Percentiles rank a stretch among this genome's conserved stretches.
These are phyloP conservation scores for Carex arenaria DNA, from an alignment of 202 grass and related monocot species.

Conservation along the genomic window DNA sequence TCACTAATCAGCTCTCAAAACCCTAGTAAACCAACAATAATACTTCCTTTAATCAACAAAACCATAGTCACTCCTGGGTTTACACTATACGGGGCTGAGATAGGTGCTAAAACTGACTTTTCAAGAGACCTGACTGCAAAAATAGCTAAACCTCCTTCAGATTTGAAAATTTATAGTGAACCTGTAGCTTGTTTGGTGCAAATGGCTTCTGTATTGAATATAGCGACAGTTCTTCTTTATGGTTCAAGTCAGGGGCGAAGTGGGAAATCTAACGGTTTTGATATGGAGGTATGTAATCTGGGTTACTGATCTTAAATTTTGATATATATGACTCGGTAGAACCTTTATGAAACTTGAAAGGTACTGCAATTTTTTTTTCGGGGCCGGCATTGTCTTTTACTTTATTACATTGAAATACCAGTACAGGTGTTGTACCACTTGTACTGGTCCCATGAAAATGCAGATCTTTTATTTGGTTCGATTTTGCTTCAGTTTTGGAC, in stretches of 20 bases:
- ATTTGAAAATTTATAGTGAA: constrained; percentile 59
- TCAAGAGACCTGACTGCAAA: constrained; percentile 37
- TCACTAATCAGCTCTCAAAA: constrained; percentile 49
- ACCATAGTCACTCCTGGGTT: constrained; percentile 21
- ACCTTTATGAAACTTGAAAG: not conserved
- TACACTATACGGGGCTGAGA: constrained; percentile 44
- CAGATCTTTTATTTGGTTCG: not conserved
- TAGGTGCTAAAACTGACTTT: constrained; percentile 58
- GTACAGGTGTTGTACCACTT: not conserved
- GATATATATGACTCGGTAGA: not conserved
- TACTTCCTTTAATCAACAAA: constrained; percentile 62
- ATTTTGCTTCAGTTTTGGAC: not conserved
- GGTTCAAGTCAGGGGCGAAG: constrained; percentile 36
- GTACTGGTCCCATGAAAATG: not conserved
- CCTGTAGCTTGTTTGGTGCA: constrained; percentile 69
- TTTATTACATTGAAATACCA: not conserved
- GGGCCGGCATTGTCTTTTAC: not conserved
- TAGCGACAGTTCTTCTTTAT: constrained; percentile 58
- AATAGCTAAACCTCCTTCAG: constrained; percentile 43
- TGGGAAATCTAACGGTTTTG: constrained; percentile 36
- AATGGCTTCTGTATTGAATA: constrained; percentile 60
- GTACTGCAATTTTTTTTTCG: not conserved
- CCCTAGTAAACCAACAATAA: constrained; percentile 30
- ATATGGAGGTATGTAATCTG: constrained; percentile 59
- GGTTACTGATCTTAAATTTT: not conserved